These are phyloP conservation scores for Murraya paniculata DNA, from an alignment of 345 rosid genomes.

Conservation along the genomic window DNA sequence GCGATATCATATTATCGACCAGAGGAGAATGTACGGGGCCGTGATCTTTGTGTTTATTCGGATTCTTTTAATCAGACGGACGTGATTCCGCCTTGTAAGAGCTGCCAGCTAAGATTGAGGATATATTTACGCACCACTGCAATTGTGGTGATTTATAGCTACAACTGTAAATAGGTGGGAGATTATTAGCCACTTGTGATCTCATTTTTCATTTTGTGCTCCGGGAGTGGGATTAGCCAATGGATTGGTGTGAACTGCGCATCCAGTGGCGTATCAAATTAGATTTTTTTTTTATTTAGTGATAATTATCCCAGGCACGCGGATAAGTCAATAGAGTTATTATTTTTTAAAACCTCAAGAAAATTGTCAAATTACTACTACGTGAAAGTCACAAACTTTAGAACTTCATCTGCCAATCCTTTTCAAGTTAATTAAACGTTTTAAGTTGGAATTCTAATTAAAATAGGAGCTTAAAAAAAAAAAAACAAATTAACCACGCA, in stretches of 20 bases:
- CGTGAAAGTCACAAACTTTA: too few species aligned
- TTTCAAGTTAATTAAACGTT: too few species aligned
- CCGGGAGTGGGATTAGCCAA: neutral
- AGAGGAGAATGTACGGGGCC: neutral
- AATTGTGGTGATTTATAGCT: neutral
- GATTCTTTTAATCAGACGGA: neutral
- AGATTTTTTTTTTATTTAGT: neutral
- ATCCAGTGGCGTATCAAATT: neutral
- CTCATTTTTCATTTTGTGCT: too few species aligned
- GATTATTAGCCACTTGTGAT: too few species aligned
- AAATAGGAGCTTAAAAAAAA: too few species aligned
- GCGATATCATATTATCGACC: neutral
- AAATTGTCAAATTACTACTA: too few species aligned
- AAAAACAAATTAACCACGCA: too few species aligned
- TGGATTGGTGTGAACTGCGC: neutral
- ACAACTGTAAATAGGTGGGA: neutral
- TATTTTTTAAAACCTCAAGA: too few species aligned
- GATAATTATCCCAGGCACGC: neutral
- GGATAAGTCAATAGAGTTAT: neutral
- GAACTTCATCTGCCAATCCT: too few species aligned
- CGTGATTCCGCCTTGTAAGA: neutral
- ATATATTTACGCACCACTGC: too few species aligned
- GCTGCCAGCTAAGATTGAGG: neutral
- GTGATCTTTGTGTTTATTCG: neutral
- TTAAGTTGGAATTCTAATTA: too few species aligned